A percentile compares a stretch with the other conserved stretches of the same genome.
These are phyloP conservation scores for Elongisporangium undulatum DNA, from an alignment of 352 stramenopile species.

Conservation along the genomic window DNA sequence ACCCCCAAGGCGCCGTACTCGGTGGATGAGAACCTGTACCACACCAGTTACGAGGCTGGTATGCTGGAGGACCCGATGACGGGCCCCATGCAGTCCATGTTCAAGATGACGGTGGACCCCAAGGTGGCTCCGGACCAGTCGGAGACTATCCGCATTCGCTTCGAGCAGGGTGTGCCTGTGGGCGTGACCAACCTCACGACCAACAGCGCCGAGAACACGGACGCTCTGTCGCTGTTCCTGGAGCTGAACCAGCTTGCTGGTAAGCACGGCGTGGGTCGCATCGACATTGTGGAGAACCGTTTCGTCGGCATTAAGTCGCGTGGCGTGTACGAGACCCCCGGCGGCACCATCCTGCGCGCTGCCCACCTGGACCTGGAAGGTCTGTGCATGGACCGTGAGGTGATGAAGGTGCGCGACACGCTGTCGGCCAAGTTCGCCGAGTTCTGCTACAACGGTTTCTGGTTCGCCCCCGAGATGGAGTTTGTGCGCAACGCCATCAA, in stretches of 20 bases:
- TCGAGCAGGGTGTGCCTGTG: conserved; percentile 94
- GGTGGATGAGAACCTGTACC: conserved; percentile 98
- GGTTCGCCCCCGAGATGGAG: conserved; percentile 99
- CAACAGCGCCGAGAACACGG: conserved; percentile 85
- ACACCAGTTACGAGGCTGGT: conserved; percentile 97
- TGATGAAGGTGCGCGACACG: conserved; percentile 92
- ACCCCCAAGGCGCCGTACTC: conserved; percentile 98
- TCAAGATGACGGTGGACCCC: conserved; percentile 97
- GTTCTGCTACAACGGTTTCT: conserved; percentile 99
- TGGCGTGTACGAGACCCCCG: conserved; percentile 98
- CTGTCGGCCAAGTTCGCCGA: conserved; percentile 95
- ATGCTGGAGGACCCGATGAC: conserved; percentile 95
- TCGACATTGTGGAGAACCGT: conserved; percentile 99
- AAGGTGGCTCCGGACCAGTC: conserved; percentile 91
- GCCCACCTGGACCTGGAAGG: conserved; percentile 93
- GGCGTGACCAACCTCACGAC: conserved; percentile 89
- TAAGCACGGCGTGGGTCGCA: conserved; percentile 96
- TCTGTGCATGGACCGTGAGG: conserved; percentile 96
- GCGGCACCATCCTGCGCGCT: conserved; percentile 90
- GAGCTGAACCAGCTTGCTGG: conserved; percentile 97
- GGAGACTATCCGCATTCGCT: conserved; percentile 93
- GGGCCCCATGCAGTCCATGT: conserved; percentile 94
- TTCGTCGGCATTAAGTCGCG: conserved; percentile 99
- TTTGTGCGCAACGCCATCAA: conserved; percentile 95
- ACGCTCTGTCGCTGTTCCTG: conserved; percentile 94